phyloP scores from a whole-genome alignment of 495 filamentous ascomycete genomes.

The Daldinia vernicosa region DNA sequence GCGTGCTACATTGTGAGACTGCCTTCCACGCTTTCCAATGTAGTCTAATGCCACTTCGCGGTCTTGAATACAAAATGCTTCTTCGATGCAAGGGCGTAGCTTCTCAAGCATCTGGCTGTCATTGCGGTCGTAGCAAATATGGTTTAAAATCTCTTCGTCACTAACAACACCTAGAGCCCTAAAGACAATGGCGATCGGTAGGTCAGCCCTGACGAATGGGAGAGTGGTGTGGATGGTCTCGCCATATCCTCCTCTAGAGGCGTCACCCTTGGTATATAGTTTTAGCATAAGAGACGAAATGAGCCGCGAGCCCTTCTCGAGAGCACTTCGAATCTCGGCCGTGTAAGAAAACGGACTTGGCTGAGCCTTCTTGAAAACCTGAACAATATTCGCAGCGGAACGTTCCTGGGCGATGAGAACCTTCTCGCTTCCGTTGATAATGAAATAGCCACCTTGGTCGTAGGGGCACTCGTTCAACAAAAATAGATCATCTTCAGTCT shows the following conservation, averaged over 20 bases:
- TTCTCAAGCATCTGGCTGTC: conserved; percentile 98
- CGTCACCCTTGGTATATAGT: conserved; percentile 83
- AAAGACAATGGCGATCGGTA: conserved; percentile 94
- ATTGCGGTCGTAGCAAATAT: conserved; percentile 94
- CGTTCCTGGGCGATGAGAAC: conserved; percentile 97
- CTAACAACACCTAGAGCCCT: conserved; percentile 94
- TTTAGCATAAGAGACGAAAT: conserved; percentile 91
- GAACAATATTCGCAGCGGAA: conserved; percentile 96
- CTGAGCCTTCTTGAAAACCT: conserved; percentile 96
- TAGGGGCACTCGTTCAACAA: conserved; percentile 94
- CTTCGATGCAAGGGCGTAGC: conserved; percentile 94
- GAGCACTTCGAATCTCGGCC: conserved; percentile 93
- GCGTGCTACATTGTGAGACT: conserved; percentile 75
- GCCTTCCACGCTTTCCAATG: conserved; percentile 87
- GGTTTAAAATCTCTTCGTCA: conserved; percentile 96
- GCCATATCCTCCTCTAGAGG: conserved; percentile 78
- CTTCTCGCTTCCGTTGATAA: conserved; percentile 99
- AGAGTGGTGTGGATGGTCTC: conserved; percentile 87
- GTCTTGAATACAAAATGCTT: conserved; percentile 94
- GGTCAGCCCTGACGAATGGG: conserved; percentile 91
- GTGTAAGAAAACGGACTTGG: conserved; percentile 89
- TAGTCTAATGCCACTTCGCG: conserved; percentile 94
- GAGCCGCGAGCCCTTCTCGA: conserved; percentile 93
- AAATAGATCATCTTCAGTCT: conserved; percentile 83
- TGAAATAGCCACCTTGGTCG: conserved; percentile 97